A percentile compares a stretch with the other conserved stretches of the same genome.
These are phyloP conservation scores for Cladosporium sp. DNA, from an alignment of 2,329 filamentous ascomycete genomes.

Conservation along the genomic window DNA sequence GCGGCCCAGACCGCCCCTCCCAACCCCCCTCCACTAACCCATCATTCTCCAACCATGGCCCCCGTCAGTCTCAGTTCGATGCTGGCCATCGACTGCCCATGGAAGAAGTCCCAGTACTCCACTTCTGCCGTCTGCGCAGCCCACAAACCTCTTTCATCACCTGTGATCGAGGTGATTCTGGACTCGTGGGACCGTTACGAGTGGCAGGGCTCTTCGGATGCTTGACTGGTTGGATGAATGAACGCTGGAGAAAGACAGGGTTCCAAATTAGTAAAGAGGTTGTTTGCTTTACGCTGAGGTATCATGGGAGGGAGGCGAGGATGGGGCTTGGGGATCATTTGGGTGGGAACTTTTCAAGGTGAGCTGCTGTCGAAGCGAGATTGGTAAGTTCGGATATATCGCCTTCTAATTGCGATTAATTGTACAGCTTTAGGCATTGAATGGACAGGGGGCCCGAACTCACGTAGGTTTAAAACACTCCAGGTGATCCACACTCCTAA, in stretches of 20 bases:
- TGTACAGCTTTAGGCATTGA: neutral
- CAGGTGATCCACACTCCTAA: neutral
- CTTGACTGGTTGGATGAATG: slow-evolving; percentile 33
- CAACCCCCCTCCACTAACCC: neutral
- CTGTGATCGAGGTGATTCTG: slow-evolving; percentile 26
- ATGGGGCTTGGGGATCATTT: slow-evolving; percentile 26
- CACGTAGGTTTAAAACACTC: neutral
- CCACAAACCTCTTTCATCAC: slow-evolving; percentile 22
- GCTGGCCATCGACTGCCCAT: slow-evolving; percentile 11
- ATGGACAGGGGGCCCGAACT: neutral
- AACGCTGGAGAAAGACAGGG: slow-evolving; percentile 31
- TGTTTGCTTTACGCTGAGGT: slow-evolving; percentile 27
- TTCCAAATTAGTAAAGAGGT: slow-evolving; percentile 26
- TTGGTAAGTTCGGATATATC: neutral
- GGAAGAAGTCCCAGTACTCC: slow-evolving; percentile 7
- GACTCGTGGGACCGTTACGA: slow-evolving; percentile 26
- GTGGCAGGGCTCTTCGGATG: slow-evolving; percentile 27
- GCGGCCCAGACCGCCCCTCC: neutral
- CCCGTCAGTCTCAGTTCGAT: neutral
- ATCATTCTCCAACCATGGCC: neutral
- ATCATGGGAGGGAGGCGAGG: slow-evolving; percentile 22
- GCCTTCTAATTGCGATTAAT: neutral
- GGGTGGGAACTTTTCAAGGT: slow-evolving; percentile 14
- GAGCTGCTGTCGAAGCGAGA: neutral
- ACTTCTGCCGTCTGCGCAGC: slow-evolving; percentile 16